A percentile compares a stretch with the other conserved stretches of the same genome.
These are phyloP conservation scores for Penicillium expansum DNA, from an alignment of 2,329 filamentous ascomycete species.

Conservation along the genomic window DNA sequence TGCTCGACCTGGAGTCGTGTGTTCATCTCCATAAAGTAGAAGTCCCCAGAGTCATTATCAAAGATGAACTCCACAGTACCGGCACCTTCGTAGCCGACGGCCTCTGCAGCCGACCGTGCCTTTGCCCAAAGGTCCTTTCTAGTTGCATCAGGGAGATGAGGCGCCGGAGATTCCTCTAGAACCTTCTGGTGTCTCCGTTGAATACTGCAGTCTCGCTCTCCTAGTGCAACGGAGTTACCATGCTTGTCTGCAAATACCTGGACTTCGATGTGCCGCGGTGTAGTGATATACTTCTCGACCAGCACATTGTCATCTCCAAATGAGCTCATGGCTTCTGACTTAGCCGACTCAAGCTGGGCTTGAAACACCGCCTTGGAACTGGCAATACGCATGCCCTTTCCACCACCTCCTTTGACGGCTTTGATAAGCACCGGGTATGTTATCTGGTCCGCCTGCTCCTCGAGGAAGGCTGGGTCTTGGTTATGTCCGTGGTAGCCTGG, in stretches of 20 bases:
- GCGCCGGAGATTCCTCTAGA: conserved; percentile 64
- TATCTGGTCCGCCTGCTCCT: conserved; percentile 70
- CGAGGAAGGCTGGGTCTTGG: conserved; percentile 63
- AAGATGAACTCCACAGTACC: conserved; percentile 69
- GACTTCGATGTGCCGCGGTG: conserved; percentile 64
- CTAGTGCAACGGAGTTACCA: conserved; percentile 62
- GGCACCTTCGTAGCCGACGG: conserved; percentile 64
- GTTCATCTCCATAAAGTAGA: conserved; percentile 73
- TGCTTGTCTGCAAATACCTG: conserved; percentile 66
- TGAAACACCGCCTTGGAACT: conserved; percentile 57
- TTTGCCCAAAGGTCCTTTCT: conserved; percentile 65
- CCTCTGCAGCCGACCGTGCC: conserved; percentile 60
- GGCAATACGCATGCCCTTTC: conserved; percentile 70
- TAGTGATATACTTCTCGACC: conserved; percentile 67
- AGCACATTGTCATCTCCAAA: conserved; percentile 67
- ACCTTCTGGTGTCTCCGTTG: conserved; percentile 66
- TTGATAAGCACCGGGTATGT: conserved; percentile 65
- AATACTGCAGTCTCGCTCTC: conserved; percentile 65
- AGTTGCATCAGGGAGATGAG: conserved; percentile 58
- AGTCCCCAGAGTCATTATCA: conserved; percentile 63
- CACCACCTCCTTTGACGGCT: conserved; percentile 63
- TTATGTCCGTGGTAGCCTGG: conserved; percentile 90
- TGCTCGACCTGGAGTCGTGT: conserved; percentile 93
- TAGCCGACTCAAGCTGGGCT: conserved; percentile 61
- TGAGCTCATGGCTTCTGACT: conserved; percentile 61